Conservation (phyloP, 2,329 filamentous ascomycete species). For the Aspergillus fumigatiaffinis region DNA sequence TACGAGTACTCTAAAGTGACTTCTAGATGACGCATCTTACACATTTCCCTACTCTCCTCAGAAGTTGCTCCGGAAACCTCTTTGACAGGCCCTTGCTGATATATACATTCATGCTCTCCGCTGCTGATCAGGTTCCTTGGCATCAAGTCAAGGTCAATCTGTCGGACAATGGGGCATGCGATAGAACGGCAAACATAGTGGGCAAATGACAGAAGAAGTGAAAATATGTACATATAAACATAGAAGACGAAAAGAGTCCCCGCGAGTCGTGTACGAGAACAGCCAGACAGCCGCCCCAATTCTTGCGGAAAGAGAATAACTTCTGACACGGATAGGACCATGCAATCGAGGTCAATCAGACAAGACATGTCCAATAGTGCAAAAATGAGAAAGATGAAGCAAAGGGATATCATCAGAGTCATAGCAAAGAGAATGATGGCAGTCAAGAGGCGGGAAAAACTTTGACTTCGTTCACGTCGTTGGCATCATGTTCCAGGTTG, state of each 20-base stretch:
- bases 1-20: neutral
- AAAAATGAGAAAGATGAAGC: neutral
- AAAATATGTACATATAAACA: neutral
- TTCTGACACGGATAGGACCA: neutral
- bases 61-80: neutral
- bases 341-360: neutral
- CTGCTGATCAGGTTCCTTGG: neutral
- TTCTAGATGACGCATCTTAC: neutral
- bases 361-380: neutral
- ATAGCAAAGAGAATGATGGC: constrained; percentile 5
- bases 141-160: neutral
- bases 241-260: neutral
- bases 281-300: neutral
- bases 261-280: neutral
- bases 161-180: neutral
- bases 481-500: constrained; percentile 57
- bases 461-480: constrained; percentile 22
- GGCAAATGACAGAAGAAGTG: neutral
- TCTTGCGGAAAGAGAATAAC: neutral
- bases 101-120: neutral
- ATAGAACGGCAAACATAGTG: neutral
- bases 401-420: constrained; percentile 1
- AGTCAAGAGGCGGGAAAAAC: constrained; percentile 2
- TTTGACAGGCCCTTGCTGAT: neutral
- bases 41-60: neutral